phyloP scores from a whole-genome alignment of 345 rosid species.

The Syzygium grande region DNA sequence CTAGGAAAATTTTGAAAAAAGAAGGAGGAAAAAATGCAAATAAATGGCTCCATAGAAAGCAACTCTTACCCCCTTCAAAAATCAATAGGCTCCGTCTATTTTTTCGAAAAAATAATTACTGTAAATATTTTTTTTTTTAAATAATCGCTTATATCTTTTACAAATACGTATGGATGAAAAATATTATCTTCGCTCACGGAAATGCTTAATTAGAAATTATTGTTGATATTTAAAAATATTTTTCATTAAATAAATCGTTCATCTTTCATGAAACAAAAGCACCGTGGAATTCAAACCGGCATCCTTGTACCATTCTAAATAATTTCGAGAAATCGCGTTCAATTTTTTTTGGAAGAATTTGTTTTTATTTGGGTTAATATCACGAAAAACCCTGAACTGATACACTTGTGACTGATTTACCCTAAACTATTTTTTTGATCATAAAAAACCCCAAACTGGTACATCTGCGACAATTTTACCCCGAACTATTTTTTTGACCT shows the following conservation, averaged over 20 bases:
- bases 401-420: too few relatives aligned
- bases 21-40: neutral
- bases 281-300: neutral
- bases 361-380: too few relatives aligned
- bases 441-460: too few relatives aligned
- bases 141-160: accelerated
- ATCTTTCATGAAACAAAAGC: neutral
- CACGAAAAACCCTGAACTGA: too few relatives aligned
- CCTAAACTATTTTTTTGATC: too few relatives aligned
- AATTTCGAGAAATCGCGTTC: neutral
- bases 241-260: neutral
- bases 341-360: neutral
- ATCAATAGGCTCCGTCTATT: neutral
- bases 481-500: too few relatives aligned
- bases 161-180: accelerated
- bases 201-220: neutral
- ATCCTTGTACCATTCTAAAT: neutral
- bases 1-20: neutral
- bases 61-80: neutral
- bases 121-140: neutral
- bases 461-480: too few relatives aligned
- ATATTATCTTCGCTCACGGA: accelerated
- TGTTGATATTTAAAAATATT: accelerated
- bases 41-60: neutral
- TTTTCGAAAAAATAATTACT: neutral